Conservation (phyloP, 2,329 filamentous ascomycete species). For the Colletotrichum euphorbiae region DNA sequence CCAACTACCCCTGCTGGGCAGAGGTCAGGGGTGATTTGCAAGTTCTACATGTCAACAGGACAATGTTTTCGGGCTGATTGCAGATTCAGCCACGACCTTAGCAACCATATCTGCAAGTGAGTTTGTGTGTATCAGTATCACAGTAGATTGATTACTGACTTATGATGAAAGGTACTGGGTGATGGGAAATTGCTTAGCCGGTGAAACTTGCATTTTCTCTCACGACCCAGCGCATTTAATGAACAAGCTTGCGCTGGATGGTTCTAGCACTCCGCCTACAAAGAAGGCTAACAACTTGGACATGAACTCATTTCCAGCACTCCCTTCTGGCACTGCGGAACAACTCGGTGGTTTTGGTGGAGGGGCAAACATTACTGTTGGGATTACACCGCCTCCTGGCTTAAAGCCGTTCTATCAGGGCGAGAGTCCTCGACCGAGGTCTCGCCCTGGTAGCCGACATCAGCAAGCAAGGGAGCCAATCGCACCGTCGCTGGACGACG, state of each 20-base stretch:
- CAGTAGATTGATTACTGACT: neutral
- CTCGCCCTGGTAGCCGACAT: slow-evolving; percentile 86
- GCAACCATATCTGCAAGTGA: slow-evolving; percentile 97
- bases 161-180: slow-evolving; percentile 83
- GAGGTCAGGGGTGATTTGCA: slow-evolving; percentile 92
- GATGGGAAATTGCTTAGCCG: slow-evolving; percentile 93
- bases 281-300: slow-evolving; percentile 80
- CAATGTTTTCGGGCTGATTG: slow-evolving; percentile 96
- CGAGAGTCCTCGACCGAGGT: slow-evolving; percentile 77
- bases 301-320: slow-evolving; percentile 84
- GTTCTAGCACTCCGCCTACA: slow-evolving; percentile 72
- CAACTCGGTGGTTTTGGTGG: slow-evolving; percentile 65
- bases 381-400: slow-evolving; percentile 75
- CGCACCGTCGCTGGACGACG: slow-evolving; percentile 88
- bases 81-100: slow-evolving; percentile 95
- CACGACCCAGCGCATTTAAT: slow-evolving; percentile 92
- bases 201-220: slow-evolving; percentile 94
- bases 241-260: slow-evolving; percentile 82
- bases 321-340: slow-evolving; percentile 72
- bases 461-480: slow-evolving; percentile 71
- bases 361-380: slow-evolving; percentile 64
- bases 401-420: slow-evolving; percentile 72
- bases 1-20: slow-evolving; percentile 81
- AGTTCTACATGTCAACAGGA: slow-evolving; percentile 96
- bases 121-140: slow-evolving; percentile 53